These are phyloP conservation scores for Russula compacta DNA, from an alignment of 768 basidiomycete species.

Conservation along the genomic window DNA sequence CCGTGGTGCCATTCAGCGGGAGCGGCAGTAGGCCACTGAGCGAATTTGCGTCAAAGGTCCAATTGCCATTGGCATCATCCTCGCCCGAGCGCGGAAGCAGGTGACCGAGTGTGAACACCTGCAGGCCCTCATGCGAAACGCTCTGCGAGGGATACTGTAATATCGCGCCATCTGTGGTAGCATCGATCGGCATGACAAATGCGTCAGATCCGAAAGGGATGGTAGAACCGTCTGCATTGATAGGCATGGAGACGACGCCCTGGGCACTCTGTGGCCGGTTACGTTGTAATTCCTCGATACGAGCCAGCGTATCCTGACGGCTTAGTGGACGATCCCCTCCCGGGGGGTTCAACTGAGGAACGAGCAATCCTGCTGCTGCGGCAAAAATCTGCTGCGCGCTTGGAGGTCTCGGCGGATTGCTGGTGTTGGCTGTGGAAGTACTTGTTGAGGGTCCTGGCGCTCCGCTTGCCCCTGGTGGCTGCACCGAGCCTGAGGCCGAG, in stretches of 20 bases:
- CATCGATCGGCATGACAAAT: slow-evolving; percentile 8
- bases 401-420: slow-evolving; percentile 20
- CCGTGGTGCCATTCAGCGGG: background rate
- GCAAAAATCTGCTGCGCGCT: slow-evolving; percentile 27
- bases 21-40: slow-evolving; percentile 23
- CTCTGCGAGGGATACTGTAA: slow-evolving; percentile 21
- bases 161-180: background rate
- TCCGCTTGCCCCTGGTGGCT: slow-evolving; percentile 9
- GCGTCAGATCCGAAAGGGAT: slow-evolving; percentile 9
- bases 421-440: background rate
- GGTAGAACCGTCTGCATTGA: slow-evolving; percentile 14
- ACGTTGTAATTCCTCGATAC: slow-evolving; percentile 45
- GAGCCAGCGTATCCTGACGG: slow-evolving; percentile 40
- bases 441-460: slow-evolving; percentile 13
- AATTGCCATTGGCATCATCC: slow-evolving; percentile 48
- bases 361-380: slow-evolving; percentile 26
- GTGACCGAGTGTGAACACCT: slow-evolving; percentile 76
- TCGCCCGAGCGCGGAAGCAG: slow-evolving; percentile 48
- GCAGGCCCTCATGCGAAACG: slow-evolving; percentile 51
- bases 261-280: slow-evolving; percentile 16
- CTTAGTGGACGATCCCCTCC: slow-evolving; percentile 25
- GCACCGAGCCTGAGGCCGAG: slow-evolving; percentile 19
- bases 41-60: slow-evolving; percentile 43
- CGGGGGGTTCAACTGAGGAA: slow-evolving; percentile 19
- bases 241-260: background rate